Evolutionary conservation across 1,284 basidiomycete genomes (phyloP).

Genomic region (Naganishia sp.): DNA sequence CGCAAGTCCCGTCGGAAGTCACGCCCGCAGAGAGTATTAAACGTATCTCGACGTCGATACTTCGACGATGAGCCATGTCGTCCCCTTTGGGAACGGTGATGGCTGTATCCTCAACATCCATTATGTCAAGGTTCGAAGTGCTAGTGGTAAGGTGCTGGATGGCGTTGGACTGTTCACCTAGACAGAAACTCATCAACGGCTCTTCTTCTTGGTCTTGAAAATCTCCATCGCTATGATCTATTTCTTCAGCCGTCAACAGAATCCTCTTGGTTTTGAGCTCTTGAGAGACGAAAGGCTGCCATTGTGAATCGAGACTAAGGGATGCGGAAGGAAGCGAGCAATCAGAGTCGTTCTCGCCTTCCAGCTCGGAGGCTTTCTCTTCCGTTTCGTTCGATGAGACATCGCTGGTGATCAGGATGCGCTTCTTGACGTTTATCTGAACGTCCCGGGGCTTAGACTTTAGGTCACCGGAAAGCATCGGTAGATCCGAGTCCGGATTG

Average conservation of each 20-base stretch:
- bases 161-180: background rate
- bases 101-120: background rate
- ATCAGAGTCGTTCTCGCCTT: background rate
- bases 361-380: too few species aligned
- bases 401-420: background rate
- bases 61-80: background rate
- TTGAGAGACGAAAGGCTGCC: background rate
- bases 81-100: background rate
- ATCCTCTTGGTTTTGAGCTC: background rate
- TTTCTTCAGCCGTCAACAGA: slow-evolving; percentile 9
- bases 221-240: slow-evolving; percentile 16
- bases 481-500: background rate
- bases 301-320: background rate
- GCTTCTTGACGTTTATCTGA: background rate
- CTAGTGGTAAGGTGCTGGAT: background rate
- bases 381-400: background rate
- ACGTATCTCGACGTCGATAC: too few species aligned
- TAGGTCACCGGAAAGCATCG: background rate
- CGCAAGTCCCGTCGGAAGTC: too few species aligned
- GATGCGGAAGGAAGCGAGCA: too few species aligned
- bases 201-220: slow-evolving; percentile 1
- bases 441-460: too few species aligned
- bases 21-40: too few species aligned
- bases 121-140: background rate
- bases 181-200: background rate